Evolutionary conservation across 2,329 filamentous ascomycete species (phyloP), one percentile per base, ranked within the genome.

Genomic region (Botrytis pseudocinerea): DNA sequence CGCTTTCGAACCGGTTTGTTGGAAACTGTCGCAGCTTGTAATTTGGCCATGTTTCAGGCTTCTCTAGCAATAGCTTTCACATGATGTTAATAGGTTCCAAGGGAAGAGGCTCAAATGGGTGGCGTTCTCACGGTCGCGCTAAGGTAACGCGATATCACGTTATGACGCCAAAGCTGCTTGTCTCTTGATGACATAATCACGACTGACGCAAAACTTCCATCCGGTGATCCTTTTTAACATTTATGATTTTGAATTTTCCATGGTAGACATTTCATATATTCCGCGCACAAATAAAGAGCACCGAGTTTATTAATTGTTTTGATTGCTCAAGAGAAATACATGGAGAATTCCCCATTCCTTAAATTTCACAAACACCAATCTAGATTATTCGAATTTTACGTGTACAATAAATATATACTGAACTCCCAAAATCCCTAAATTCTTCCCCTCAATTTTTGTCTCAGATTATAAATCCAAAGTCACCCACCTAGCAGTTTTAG

Each of bases 21-120:
- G 4, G 85, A 85, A 25, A 85, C 83, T 9, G 85, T 85, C 14
- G 84, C 84, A 71, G 84, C 85, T 78, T 85, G 83, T 42, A 86
- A 78, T 76, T 83, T 73, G 35, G 73, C 69, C 78, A 79, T 80
- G 64, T 61, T 66, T 42, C 32, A 44, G 40, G 63, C 44, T 25
- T 12, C 9, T n/a, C 20, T 32, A 20, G 32, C 18, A 25, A 38
- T 51, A 57, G 18, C 44, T 14, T 32, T 54, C 51, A 57, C 70
- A 71, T 71, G 51, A 22, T 64, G 14, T 38, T 6, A n/a, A 35
- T 6, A 35, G n/a, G 16, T 71, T 25, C 28, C 14, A 70, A 42
- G 4, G 18, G 10, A 42, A 35, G 16, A 48, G 40, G 25, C 54
- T 5, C 9, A 35, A 61, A 60, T 35, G n/a, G 60, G 60, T 71